Evolutionary conservation across 164 flowering plant species (phyloP), one percentile per base, ranked within the genome.

Genomic region (Sextonia rubra): DNA sequence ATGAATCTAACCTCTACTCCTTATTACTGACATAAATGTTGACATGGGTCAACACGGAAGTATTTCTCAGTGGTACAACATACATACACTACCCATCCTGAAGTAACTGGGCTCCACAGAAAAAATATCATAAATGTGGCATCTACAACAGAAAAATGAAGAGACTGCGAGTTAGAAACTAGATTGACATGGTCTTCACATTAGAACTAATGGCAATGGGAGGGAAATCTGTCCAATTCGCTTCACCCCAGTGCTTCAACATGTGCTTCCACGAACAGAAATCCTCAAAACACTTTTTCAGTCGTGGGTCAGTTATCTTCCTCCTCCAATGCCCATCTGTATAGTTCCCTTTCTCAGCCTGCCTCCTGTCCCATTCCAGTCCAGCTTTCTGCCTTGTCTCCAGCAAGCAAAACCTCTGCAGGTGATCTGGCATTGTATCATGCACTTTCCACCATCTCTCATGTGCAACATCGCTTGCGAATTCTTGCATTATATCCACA

Each of bases 381-480:
- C 81, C 84, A 0, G 97, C 97, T 83, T 93, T 93, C 82, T 91
- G 96, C 82, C 88, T 89, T 2, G 96, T 87, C 78, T 96, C 74
- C 23, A 93, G 86, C 76, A 89, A 71, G 75, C 98, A 93, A 74
- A 81, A 93, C 79, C 81, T 84, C 29, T 93, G 97, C 78, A 93
- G 77, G 72, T 88, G 85, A 62, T 83, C 80, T 1, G 97, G 93
- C 98, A 93, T 93, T 63, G 91, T 86, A 71, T 93, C 98, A 23
- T 93, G 98, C 58, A 91, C 91, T 77, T 78, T 84, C 98, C 98
- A 93, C 98, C 97, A 93, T n/a, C 72, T 83, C 65, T 47, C 82
- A 63, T 93, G 98, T 2, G 98, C 98, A 29, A 88, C 85, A 77
- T 93, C 89, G 66, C 95, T 93, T 1, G 98, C 97, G 73, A 90